Evolutionary conservation across 1,139 yeast genomes (phyloP), one percentile per base, ranked within the genome.

Genomic region (Scheffersomyces lignicola): DNA sequence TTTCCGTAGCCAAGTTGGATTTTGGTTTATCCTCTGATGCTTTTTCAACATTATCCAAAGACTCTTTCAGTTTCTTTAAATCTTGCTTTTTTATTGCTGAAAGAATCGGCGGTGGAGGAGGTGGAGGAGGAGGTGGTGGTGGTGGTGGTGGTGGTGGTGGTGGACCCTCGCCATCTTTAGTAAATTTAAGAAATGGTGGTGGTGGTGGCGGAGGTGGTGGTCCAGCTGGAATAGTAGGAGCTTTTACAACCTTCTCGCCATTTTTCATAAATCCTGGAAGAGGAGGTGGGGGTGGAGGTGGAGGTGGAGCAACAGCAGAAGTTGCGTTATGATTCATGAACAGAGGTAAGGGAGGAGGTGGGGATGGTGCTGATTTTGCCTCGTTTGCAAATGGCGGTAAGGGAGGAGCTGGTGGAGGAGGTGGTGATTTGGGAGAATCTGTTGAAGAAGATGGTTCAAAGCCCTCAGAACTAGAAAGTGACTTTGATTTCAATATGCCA

Each of bases 221-320:
- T 28, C 8, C 15, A 9, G 16, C 24, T 16, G 30, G 17, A 3
- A 12, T 13, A 9, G 11, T 14, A 20, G 33, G 11, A 28, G 14
- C 29, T 4, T 29, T 23, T 10, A 29, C 29, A 16, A n/a, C n/a
- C n/a, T n/a, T n/a, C n/a, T n/a, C n/a, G 5, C 25, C 11, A 5
- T 22, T 25, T 18, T 26, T 32, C 31, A 47, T 29, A 22, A 45
- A 36, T 20, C 42, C 49, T 12, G 62, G 65, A 8, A 56, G 45
- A 5, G 59, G 59, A 8, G 65, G 60, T 15, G 64, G 60, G 8
- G 63, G 59, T 5, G 62, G 58, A 5, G 60, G 56, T 4, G 60
- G 52, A 3, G 65, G 55, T 8, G 60, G 56, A 2, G 56, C 57
- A 15, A 12, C 3, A 25, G 9, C 11, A n/a, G 9, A 12, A 6